Evolutionary conservation across 495 filamentous ascomycete genomes (phyloP).

Genomic region (Aspergillus hancockii): DNA sequence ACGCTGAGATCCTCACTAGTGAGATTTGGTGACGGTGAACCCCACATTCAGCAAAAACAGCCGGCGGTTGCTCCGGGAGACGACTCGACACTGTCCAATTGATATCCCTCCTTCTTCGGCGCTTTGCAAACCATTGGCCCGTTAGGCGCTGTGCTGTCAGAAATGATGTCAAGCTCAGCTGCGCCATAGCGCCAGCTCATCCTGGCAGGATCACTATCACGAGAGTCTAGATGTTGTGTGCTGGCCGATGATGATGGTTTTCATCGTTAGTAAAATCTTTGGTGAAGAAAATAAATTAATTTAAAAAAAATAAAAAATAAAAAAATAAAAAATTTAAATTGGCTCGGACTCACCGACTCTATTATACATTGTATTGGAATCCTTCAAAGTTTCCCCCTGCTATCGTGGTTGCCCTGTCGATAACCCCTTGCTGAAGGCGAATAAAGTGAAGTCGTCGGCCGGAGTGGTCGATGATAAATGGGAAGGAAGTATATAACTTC

Average conservation of each 20-base stretch:
- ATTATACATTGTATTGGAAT: too few species aligned
- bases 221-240: not conserved
- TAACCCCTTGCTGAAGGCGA: not conserved
- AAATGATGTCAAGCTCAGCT: slow-evolving; percentile 10
- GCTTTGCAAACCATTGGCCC: not conserved
- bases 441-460: not conserved
- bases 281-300: not conserved
- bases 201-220: not conserved
- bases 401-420: not conserved
- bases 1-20: slow-evolving; percentile 19
- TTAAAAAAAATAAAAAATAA: too few species aligned
- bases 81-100: not conserved
- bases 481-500: not conserved
- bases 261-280: not conserved
- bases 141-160: slow-evolving; percentile 4
- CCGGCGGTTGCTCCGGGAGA: slow-evolving; percentile 18
- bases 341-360: not conserved
- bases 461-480: too few species aligned
- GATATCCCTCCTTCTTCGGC: slow-evolving; percentile 6
- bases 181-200: slow-evolving; percentile 4
- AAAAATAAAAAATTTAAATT: too few species aligned
- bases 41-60: slow-evolving; percentile 12
- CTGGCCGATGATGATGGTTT: not conserved
- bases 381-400: too few species aligned
- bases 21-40: slow-evolving; percentile 13